A percentile compares a stretch with the other conserved stretches of the same genome.
phyloP scores from a whole-genome alignment of 768 basidiomycete genomes.

The Neoboletus brunneissimus region DNA sequence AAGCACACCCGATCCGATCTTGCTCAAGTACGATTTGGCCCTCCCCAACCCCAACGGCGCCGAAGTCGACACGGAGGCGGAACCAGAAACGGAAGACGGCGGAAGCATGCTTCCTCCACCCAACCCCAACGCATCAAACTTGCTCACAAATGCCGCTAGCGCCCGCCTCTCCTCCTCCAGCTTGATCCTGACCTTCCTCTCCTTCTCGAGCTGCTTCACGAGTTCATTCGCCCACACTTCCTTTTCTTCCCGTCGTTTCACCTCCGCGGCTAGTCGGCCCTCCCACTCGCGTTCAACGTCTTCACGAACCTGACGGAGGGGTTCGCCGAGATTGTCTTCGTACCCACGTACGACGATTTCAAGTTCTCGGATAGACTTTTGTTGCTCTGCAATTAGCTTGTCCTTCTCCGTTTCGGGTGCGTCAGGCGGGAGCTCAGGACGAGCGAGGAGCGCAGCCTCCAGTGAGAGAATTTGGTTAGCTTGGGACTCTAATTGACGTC shows the following conservation, averaged over 20 bases:
- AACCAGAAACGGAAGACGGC: conserved; percentile 20
- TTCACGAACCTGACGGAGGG: conserved; percentile 60
- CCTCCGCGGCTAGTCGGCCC: conserved; percentile 56
- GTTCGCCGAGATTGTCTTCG: conserved; percentile 71
- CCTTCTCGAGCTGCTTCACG: conserved; percentile 73
- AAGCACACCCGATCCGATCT: conserved; percentile 22
- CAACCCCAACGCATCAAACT: conserved; percentile 74
- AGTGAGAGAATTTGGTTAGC: conserved; percentile 80
- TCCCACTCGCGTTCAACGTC: conserved; percentile 77
- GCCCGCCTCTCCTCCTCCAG: conserved; percentile 78
- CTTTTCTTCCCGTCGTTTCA: conserved; percentile 59
- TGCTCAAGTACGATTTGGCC: conserved; percentile 51
- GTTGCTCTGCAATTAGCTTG: conserved; percentile 66
- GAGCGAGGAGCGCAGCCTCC: conserved; percentile 70
- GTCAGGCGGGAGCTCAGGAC: conserved; percentile 62
- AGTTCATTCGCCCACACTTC: conserved; percentile 74
- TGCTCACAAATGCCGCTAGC: conserved; percentile 74
- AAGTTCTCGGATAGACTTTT: conserved; percentile 72
- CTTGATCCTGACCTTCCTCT: conserved; percentile 66
- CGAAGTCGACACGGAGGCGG: neutral
- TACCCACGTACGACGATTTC: conserved; percentile 70
- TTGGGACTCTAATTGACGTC: conserved; percentile 77
- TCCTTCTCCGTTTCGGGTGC: conserved; percentile 76
- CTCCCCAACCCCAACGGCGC: conserved; percentile 30
- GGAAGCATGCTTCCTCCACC: conserved; percentile 36